A percentile compares a stretch with the other conserved stretches of the same genome.
These are phyloP conservation scores for Verbena officinalis DNA, from an alignment of 257 asterid genomes.

Conservation along the genomic window DNA sequence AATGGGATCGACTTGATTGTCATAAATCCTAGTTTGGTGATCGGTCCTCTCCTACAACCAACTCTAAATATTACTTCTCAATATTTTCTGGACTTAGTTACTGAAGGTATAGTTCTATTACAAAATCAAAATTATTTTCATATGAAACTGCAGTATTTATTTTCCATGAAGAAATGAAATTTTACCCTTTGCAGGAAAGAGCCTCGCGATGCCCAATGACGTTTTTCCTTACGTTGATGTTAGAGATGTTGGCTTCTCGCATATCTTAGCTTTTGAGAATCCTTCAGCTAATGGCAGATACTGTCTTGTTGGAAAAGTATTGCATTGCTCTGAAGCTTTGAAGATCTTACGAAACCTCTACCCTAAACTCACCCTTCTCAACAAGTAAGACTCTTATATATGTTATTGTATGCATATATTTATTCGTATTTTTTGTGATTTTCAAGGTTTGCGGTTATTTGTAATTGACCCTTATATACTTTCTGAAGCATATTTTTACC, in stretches of 20 bases:
- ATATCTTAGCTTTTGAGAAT: conserved; percentile 44
- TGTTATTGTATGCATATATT: background rate
- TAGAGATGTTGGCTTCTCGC: conserved; percentile 48
- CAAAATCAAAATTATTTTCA: background rate
- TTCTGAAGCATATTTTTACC: too few species aligned
- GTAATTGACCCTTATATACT: too few species aligned
- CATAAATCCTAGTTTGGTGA: conserved; percentile 48
- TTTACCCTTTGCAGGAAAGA: conserved; percentile 1
- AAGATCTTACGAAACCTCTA: conserved; percentile 25
- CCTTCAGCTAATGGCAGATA: conserved; percentile 47
- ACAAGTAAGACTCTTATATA: conserved; percentile 14
- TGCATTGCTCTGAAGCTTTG: background rate
- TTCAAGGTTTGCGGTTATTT: too few species aligned
- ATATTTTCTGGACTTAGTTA: conserved; percentile 28
- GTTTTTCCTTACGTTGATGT: conserved; percentile 35
- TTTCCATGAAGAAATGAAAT: background rate
- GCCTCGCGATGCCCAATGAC: background rate
- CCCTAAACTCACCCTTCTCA: conserved; percentile 27
- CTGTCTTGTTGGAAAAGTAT: conserved; percentile 12
- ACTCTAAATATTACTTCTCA: conserved; percentile 39
- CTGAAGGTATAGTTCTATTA: conserved; percentile 31
- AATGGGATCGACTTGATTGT: conserved; percentile 49
- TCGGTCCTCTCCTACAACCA: conserved; percentile 63
- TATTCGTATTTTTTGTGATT: background rate
- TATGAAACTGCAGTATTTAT: too few species aligned